phyloP scores from a whole-genome alignment of 495 filamentous ascomycete genomes.

The Coniosporium apollinis region DNA sequence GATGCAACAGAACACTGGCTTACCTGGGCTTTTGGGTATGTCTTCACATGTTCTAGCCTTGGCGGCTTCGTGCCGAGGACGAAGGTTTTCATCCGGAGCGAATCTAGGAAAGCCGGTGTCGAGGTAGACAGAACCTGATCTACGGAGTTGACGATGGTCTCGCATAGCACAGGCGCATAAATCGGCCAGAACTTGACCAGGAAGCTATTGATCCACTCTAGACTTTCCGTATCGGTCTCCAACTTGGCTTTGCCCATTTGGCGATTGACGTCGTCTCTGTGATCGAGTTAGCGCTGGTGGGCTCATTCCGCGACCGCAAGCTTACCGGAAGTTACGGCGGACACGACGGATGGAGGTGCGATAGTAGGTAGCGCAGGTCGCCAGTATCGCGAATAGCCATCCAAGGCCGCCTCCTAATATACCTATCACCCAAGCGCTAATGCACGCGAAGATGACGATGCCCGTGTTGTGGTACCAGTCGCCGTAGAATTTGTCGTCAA shows the following conservation, averaged over 20 bases:
- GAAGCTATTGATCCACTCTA: constrained; percentile 99
- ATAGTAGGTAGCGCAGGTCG: constrained; percentile 84
- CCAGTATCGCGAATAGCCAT: constrained; percentile 90
- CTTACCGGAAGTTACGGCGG: constrained; percentile 86
- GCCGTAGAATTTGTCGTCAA: constrained; percentile 85
- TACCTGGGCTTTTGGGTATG: constrained; percentile 89
- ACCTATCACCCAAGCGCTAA: constrained; percentile 79
- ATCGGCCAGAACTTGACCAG: constrained; percentile 99
- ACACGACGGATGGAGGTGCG: constrained; percentile 87
- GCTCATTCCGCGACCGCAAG: too few species aligned
- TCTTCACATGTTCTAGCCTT: constrained; percentile 91
- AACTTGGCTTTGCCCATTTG: constrained; percentile 79
- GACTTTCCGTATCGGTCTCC: constrained; percentile 80
- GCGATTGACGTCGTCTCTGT: constrained; percentile 85
- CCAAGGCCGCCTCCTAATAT: constrained; percentile 77
- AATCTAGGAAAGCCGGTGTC: constrained; percentile 86
- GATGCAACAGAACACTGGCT: too few species aligned
- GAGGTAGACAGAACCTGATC: constrained; percentile 88
- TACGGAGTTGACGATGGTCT: constrained; percentile 80
- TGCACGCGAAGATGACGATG: constrained; percentile 80
- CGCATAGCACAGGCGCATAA: constrained; percentile 80
- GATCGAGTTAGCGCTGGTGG: too few species aligned
- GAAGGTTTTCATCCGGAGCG: constrained; percentile 78
- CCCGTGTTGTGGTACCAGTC: constrained; percentile 98
- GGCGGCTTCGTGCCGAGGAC: constrained; percentile 88